Evolutionary conservation across 176 grass and related monocot genomes (phyloP), one percentile per base, ranked within the genome.

Genomic region (Aegilops bicornis): DNA sequence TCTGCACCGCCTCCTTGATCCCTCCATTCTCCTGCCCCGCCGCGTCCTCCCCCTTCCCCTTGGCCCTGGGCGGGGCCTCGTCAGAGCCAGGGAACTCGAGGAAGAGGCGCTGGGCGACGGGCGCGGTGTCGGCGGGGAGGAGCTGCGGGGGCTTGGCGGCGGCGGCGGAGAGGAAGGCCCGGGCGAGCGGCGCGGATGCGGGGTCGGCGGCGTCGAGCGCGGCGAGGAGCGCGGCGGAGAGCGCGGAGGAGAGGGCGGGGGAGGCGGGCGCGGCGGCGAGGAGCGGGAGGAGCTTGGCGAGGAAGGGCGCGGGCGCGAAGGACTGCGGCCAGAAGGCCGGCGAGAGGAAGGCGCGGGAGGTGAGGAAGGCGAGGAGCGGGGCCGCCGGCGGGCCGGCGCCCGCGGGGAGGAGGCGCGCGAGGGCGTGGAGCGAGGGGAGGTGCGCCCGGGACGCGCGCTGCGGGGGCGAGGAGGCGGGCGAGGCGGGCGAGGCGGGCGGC

Each of bases 391-490:
- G 54, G 25, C 78, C 68, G 50, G 86, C 31, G 48, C 75, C 79
- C 3, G 89, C 85, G 30, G 93, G 93, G 82, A 96, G 90, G 82
- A 98, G 90, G 47, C 96, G 93, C 23, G 90, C 91, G 78, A 98
- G 87, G 47, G 90, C 89, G 82, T 94, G 82, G 81, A 98, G 97
- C 32, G 94, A 92, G 82, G 96, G 92, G 85, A 98, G 97, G 76
- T 98, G 96, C 87, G 93, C 92, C 77, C 91, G 87, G 16, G 93
- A 79, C 37, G 87, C 86, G 5, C 86, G 89, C 8, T 59, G 71
- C 65, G 76, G 60, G 20, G 78, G 40, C 10, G n/a, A n/a, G n/a
- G n/a, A n/a, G n/a, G n/a, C n/a, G n/a, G n/a, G n/a, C n/a, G n/a
- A n/a, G n/a, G n/a, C n/a, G n/a, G n/a, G n/a, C n/a, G 86, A 62